These are phyloP conservation scores for Erodium texanum DNA, from an alignment of 441 rosid genomes.

Conservation along the genomic window DNA sequence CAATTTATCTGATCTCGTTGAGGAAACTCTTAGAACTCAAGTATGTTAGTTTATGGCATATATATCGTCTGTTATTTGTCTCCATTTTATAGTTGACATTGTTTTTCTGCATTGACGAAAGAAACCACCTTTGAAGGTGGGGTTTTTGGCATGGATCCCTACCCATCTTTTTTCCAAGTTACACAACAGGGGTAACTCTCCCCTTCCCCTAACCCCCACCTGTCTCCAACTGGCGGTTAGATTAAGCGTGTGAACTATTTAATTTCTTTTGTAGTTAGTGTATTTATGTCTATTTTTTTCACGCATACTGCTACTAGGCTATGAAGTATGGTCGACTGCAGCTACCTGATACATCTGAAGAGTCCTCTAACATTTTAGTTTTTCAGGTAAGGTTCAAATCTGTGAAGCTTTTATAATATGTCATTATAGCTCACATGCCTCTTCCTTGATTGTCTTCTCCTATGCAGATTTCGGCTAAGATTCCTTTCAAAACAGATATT, in stretches of 20 bases:
- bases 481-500: slow-evolving; percentile 68
- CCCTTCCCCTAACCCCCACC: neutral
- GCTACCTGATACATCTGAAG: slow-evolving; percentile 61
- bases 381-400: slow-evolving; percentile 58
- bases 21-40: slow-evolving; percentile 52
- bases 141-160: neutral
- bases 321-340: slow-evolving; percentile 52
- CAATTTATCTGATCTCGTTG: slow-evolving; percentile 88
- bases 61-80: slow-evolving; percentile 4
- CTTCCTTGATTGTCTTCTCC: slow-evolving; percentile 11
- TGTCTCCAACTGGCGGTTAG: neutral
- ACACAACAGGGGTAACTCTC: neutral
- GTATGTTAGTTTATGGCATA: slow-evolving; percentile 33
- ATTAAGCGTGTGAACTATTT: neutral
- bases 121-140: neutral
- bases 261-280: neutral
- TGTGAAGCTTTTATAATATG: slow-evolving; percentile 12
- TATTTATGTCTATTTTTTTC: slow-evolving; percentile 10
- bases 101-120: neutral
- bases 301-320: slow-evolving; percentile 36
- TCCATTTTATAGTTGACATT: slow-evolving; percentile 1
- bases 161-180: neutral
- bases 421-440: slow-evolving; percentile 4
- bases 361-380: slow-evolving; percentile 66
- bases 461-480: slow-evolving; percentile 65